phyloP scores from a whole-genome alignment of 2,329 filamentous ascomycete species.

The Sclerotinia minor region DNA sequence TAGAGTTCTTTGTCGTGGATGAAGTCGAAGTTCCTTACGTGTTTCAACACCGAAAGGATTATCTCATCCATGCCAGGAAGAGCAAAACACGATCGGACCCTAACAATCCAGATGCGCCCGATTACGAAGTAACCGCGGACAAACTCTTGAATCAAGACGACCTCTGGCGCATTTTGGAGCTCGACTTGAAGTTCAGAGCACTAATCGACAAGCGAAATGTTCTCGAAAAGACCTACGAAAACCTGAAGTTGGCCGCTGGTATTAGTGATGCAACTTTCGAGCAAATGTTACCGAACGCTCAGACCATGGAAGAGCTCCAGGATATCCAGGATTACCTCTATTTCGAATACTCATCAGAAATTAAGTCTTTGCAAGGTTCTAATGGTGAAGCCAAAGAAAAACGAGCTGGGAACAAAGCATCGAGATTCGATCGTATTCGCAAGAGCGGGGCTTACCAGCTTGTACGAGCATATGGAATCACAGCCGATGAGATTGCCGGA shows the following conservation, averaged over 20 bases:
- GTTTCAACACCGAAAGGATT: constrained; percentile 97
- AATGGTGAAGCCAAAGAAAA: constrained; percentile 63
- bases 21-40: constrained; percentile 97
- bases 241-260: constrained; percentile 60
- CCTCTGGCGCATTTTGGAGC: constrained; percentile 90
- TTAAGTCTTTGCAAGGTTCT: constrained; percentile 74
- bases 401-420: constrained; percentile 77
- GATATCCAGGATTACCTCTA: constrained; percentile 96
- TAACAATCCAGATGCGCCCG: constrained; percentile 68
- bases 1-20: constrained; percentile 93
- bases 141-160: constrained; percentile 91
- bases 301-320: constrained; percentile 91
- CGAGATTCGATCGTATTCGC: constrained; percentile 80
- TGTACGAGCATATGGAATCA: constrained; percentile 87
- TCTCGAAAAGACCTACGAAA: constrained; percentile 76
- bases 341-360: constrained; percentile 82
- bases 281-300: constrained; percentile 75
- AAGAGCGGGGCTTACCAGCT: constrained; percentile 77
- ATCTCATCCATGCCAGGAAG: constrained; percentile 86
- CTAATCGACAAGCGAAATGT: constrained; percentile 89
- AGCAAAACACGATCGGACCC: constrained; percentile 56
- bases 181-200: constrained; percentile 92
- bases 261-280: constrained; percentile 75
- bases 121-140: constrained; percentile 75
- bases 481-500: constrained; percentile 81